These are phyloP conservation scores for Quercus robur DNA, from an alignment of 306 rosid genomes.

Conservation along the genomic window DNA sequence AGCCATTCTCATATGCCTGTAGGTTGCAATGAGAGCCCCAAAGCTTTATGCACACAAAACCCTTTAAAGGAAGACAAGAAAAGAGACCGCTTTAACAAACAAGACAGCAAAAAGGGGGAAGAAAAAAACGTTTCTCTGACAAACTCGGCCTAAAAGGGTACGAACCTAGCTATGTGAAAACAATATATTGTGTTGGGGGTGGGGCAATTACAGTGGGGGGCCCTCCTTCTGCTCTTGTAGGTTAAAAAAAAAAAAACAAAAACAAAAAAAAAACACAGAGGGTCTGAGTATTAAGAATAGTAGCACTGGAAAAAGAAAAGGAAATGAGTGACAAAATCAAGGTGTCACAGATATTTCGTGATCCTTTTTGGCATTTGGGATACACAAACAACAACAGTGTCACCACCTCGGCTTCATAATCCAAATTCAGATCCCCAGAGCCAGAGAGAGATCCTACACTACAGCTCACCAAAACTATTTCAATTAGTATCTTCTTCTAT, in stretches of 20 bases:
- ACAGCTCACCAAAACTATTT: neutral
- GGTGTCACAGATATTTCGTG: neutral
- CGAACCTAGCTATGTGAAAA: neutral
- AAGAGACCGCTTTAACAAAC: neutral
- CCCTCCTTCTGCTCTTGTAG: neutral
- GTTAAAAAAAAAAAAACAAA: neutral
- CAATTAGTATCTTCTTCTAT: neutral
- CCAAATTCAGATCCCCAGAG: neutral
- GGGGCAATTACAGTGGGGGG: neutral
- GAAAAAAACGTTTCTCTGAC: neutral
- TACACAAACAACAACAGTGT: neutral
- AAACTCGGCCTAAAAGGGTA: neutral
- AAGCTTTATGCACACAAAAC: neutral
- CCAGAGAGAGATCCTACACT: neutral
- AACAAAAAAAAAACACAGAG: too few species aligned
- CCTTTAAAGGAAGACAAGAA: neutral
- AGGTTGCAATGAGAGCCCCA: neutral
- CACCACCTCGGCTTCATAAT: neutral
- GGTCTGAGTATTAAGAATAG: neutral
- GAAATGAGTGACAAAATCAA: neutral
- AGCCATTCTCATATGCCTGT: neutral
- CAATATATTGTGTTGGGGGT: neutral
- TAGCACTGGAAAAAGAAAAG: neutral
- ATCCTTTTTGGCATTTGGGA: conserved; percentile 4
- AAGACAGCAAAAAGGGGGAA: neutral